Evolutionary conservation across 2,329 filamentous ascomycete species (phyloP).

Genomic region (Xylariaceae sp.): DNA sequence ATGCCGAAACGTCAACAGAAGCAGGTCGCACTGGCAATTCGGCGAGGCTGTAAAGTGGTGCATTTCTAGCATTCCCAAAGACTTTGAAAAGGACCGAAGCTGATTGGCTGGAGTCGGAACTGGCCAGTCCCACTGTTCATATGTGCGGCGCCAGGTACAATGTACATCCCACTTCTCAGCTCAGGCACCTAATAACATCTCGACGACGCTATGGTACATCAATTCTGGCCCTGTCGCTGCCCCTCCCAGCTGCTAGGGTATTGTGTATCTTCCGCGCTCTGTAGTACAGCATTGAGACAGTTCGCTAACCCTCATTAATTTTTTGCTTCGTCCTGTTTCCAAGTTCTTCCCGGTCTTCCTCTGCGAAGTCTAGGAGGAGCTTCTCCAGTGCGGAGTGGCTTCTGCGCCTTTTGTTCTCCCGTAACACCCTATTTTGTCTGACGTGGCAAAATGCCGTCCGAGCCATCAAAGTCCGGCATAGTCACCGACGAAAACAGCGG

Average conservation of each 20-base stretch:
- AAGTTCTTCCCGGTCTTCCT: too few relatives aligned
- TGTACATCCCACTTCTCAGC: background rate
- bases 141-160: too few relatives aligned
- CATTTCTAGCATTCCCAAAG: conserved; percentile 4
- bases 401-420: background rate
- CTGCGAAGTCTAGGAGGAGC: background rate
- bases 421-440: background rate
- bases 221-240: too few relatives aligned
- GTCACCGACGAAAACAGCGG: conserved; percentile 72
- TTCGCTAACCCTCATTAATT: too few relatives aligned
- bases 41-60: conserved; percentile 15
- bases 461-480: conserved; percentile 64
- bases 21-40: conserved; percentile 9
- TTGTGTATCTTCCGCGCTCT: too few relatives aligned
- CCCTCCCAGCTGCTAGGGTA: too few relatives aligned
- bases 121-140: conserved; percentile 11
- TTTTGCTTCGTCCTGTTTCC: too few relatives aligned
- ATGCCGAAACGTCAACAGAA: conserved; percentile 1
- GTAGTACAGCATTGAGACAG: too few relatives aligned
- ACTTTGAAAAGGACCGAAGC: conserved; percentile 22
- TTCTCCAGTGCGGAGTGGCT: too few relatives aligned
- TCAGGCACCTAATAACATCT: too few relatives aligned
- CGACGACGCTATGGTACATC: too few relatives aligned
- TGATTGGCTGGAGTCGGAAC: conserved; percentile 33
- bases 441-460: conserved; percentile 38